Percentiles rank a stretch among this genome's conserved stretches.
Evolutionary conservation across 2,329 filamentous ascomycete species (phyloP).

Genomic region (Diaporthe ampelina): DNA sequence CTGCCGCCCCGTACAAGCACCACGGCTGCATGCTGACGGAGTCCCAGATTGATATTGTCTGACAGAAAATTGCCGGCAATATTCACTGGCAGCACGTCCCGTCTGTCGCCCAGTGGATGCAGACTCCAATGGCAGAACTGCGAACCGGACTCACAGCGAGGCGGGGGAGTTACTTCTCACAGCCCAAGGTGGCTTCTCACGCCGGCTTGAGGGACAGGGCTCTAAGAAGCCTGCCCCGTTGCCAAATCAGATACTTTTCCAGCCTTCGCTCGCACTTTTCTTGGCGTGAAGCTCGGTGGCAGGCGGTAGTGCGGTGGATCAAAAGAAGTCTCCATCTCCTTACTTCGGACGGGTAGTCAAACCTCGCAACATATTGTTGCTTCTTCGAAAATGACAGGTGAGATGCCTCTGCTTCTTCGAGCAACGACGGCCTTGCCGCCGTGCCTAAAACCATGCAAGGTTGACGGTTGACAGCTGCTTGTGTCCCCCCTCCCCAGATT

Average conservation of each 20-base stretch:
- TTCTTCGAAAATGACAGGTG: conserved; percentile 29
- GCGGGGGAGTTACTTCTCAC: background rate
- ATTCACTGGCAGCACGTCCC: background rate
- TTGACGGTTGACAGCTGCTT: conserved; percentile 41
- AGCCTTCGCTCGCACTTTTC: background rate
- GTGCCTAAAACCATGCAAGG: conserved; percentile 37
- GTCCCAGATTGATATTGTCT: conserved; percentile 11
- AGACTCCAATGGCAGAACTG: background rate
- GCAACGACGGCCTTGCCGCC: conserved; percentile 28
- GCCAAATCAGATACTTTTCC: background rate
- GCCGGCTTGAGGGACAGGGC: background rate
- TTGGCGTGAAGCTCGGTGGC: background rate
- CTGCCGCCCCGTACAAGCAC: conserved; percentile 35
- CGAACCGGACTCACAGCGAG: background rate
- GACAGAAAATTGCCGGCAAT: background rate
- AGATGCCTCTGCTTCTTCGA: conserved; percentile 25
- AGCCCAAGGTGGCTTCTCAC: background rate
- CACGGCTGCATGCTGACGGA: conserved; percentile 36
- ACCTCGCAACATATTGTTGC: conserved; percentile 23
- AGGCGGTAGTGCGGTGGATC: background rate
- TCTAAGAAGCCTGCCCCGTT: background rate
- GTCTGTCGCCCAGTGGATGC: background rate
- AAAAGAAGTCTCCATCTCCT: background rate
- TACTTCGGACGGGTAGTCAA: background rate
- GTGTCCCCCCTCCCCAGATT: conserved; percentile 14